A percentile compares a stretch with the other conserved stretches of the same genome.
These are phyloP conservation scores for Pseudonitzschia delicatissima DNA, from an alignment of 108 stramenopile genomes.

Conservation along the genomic window DNA sequence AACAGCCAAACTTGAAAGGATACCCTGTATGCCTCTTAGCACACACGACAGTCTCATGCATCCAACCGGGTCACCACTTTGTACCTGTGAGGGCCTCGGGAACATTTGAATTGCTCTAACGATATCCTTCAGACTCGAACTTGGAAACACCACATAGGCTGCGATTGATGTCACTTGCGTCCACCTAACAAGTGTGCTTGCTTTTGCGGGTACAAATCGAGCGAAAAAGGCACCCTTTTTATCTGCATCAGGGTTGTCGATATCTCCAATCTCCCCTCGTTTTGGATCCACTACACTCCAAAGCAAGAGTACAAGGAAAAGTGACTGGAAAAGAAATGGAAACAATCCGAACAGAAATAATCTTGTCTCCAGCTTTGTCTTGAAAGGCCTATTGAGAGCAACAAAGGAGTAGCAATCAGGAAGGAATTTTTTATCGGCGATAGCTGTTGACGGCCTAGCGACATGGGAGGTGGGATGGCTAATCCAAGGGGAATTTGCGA, in stretches of 20 bases:
- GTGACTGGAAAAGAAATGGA: neutral
- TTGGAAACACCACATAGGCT: neutral
- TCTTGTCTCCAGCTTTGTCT: neutral
- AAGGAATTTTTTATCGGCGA: too few species aligned
- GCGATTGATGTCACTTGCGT: neutral
- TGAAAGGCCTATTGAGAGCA: neutral
- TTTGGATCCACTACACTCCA: neutral
- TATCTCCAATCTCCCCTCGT: neutral
- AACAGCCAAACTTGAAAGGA: neutral
- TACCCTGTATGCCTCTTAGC: neutral
- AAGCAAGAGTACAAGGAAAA: neutral
- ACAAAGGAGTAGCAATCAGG: conserved; percentile 1
- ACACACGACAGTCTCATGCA: neutral
- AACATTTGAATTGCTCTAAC: neutral
- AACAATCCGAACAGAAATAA: neutral
- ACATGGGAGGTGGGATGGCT: too few species aligned
- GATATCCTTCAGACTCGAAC: neutral
- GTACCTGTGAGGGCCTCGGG: neutral
- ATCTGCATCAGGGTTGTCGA: neutral
- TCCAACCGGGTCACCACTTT: neutral
- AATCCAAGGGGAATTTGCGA: too few species aligned
- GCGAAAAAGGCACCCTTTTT: neutral
- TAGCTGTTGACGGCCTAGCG: too few species aligned
- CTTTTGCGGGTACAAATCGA: too few species aligned
- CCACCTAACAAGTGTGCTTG: neutral